Percentiles rank a stretch among this genome's conserved stretches.
Conservation (phyloP, 2,329 filamentous ascomycete genomes). For the Raffaelea deltoideospora region DNA sequence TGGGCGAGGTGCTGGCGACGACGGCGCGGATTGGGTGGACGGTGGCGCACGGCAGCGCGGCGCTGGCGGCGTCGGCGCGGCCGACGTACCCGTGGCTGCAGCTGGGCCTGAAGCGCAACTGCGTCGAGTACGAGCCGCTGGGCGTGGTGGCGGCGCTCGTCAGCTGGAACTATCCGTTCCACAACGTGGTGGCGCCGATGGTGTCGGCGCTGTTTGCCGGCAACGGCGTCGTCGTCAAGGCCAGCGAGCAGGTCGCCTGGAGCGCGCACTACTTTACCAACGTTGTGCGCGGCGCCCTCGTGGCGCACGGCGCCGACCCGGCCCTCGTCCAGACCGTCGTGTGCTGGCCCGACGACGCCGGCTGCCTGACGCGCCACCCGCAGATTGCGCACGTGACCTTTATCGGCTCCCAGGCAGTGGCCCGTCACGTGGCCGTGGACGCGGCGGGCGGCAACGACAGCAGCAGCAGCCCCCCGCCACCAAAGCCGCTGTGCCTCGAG, state of each 20-base stretch:
- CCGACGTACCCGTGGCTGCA: conserved; percentile 69
- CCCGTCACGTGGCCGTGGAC: conserved; percentile 73
- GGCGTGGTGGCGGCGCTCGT: conserved; percentile 87
- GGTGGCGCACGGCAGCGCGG: conserved; percentile 73
- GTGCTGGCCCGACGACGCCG: conserved; percentile 76
- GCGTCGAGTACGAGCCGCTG: conserved; percentile 78
- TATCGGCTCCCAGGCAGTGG: conserved; percentile 79
- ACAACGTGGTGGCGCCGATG: conserved; percentile 84
- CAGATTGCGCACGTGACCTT: conserved; percentile 83
- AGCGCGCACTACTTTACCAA: conserved; percentile 67
- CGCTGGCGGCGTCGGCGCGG: conserved; percentile 53
- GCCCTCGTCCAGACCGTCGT: conserved; percentile 71
- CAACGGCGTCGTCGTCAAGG: conserved; percentile 85
- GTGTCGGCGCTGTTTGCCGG: conserved; percentile 85
- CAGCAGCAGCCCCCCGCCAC: too few species aligned
- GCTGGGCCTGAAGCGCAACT: conserved; percentile 94
- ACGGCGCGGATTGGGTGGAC: conserved; percentile 93
- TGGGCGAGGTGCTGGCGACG: conserved; percentile 90
- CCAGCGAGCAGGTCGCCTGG: conserved; percentile 92
- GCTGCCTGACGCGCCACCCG: conserved; percentile 70
- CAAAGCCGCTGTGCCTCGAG: conserved; percentile 80
- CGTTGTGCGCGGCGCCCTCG: conserved; percentile 64
- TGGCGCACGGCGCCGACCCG: conserved; percentile 68
- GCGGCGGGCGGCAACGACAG: conserved; percentile 74
- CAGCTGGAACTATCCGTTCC: conserved; percentile 95